These are phyloP conservation scores for Peniophora sp. DNA, from an alignment of 1,284 basidiomycete species.

Conservation along the genomic window DNA sequence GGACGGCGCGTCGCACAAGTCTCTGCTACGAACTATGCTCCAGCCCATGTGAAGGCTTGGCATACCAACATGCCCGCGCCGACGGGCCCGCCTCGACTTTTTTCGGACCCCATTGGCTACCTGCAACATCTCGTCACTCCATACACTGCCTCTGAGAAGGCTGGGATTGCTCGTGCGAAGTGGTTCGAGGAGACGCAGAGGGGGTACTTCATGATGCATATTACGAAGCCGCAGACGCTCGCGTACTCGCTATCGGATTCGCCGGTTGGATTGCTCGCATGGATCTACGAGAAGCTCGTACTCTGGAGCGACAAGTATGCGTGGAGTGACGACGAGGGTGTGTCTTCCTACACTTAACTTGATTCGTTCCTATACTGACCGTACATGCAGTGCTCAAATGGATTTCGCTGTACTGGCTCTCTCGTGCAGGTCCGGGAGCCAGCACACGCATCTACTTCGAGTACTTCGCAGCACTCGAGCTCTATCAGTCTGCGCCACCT, in stretches of 20 bases:
- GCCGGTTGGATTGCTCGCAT: conserved; percentile 47
- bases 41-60: conserved; percentile 24
- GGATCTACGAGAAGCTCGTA: conserved; percentile 57
- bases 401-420: conserved; percentile 49
- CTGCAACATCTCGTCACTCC: conserved; percentile 17
- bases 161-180: conserved; percentile 12
- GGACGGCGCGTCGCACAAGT: conserved; percentile 25
- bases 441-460: conserved; percentile 46
- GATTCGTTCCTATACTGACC: neutral
- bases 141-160: conserved; percentile 13
- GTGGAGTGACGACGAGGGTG: conserved; percentile 45
- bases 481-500: conserved; percentile 1
- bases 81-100: conserved; percentile 13
- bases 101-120: conserved; percentile 17
- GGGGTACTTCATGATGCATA: conserved; percentile 17
- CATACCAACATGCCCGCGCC: conserved; percentile 21
- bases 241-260: conserved; percentile 50
- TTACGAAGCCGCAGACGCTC: conserved; percentile 41
- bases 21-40: conserved; percentile 20
- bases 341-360: neutral
- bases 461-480: neutral
- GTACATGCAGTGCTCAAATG: conserved; percentile 36
- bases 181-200: conserved; percentile 16
- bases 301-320: conserved; percentile 42
- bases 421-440: conserved; percentile 39